These are phyloP conservation scores for Aspergillus transmontanensis DNA, from an alignment of 2,329 filamentous ascomycete species.

Conservation along the genomic window DNA sequence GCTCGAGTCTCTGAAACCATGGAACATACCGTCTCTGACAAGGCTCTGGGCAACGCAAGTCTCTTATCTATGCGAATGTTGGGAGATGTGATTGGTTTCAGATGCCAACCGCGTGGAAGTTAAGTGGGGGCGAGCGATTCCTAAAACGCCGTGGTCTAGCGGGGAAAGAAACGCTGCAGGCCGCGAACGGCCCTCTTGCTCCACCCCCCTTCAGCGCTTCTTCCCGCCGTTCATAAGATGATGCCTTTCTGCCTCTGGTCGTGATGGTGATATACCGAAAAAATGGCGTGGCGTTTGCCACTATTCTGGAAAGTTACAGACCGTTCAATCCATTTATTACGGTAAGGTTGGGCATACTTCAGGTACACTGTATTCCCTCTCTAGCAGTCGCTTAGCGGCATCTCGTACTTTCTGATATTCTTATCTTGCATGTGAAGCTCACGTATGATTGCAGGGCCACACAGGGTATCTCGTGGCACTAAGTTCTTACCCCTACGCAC, in stretches of 20 bases:
- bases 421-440: not conserved
- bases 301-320: not conserved
- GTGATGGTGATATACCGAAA: not conserved
- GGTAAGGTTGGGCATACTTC: not conserved
- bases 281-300: not conserved
- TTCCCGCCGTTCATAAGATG: not conserved
- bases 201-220: not conserved
- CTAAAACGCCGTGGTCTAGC: not conserved
- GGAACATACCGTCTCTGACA: not conserved
- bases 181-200: constrained; percentile 1
- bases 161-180: not conserved
- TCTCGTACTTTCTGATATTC: not conserved
- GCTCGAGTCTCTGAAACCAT: not conserved
- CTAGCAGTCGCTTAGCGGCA: not conserved
- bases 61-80: not conserved
- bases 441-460: not conserved
- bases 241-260: not conserved
- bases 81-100: not conserved
- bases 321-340: not conserved
- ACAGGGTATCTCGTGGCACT: not conserved
- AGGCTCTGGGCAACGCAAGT: not conserved
- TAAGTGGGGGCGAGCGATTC: not conserved
- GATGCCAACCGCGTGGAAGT: not conserved
- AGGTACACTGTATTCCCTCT: not conserved
- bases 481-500: not conserved